Base-by-base conservation (phyloP, 1,284 basidiomycete species). In the Puccinia brachypodii region DNA sequence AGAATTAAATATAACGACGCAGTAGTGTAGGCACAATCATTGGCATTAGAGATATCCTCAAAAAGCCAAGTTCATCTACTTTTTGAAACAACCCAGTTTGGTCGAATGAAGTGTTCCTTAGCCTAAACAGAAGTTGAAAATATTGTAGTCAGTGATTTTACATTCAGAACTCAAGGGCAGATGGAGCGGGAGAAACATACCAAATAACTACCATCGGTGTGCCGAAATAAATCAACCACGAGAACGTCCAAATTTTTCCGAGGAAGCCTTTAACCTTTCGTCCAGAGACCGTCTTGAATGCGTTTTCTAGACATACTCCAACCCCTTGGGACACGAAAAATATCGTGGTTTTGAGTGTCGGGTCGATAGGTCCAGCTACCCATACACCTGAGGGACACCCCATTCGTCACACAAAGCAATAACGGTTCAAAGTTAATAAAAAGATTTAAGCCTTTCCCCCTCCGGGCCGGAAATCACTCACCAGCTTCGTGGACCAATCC, bases 281-380 rank as follows among this genome's bases (percentile, higher is more conserved):
- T 1, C 82, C 75, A 2, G 82, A 83, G 0, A 82, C 0, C 0
- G 58, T 40, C 53, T 66, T 68, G 28, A 83, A 84, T 0, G 58
- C 31, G 11, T 80, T 75, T 62, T 84, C 84, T 71, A 83, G 66
- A 16, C 84, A 56, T 40, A 84, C 80, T 1, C 71, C 84, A 38
- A 84, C 25, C 7, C 84, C 84, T 66, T 84, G 83, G 1, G 64
- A 33, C 64, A 84, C 73, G 56, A 84, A 84, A 72, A 83, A 84
- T 62, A 81, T 53, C 3, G 71, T 60, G 9, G 82, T 75, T 58
- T 53, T 47, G 31, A 75, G 40, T 7, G 50, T 56, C n/a, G 36
- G 22, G n/a, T 75, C 73, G 13, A 19, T 25, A 2, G 25, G 9
- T 4, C 31, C 58, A 60, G 73, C 73, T 36, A 33, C 53, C 73